Conservation (phyloP, 1,284 basidiomycete genomes). For the Fomes fomentarius region DNA sequence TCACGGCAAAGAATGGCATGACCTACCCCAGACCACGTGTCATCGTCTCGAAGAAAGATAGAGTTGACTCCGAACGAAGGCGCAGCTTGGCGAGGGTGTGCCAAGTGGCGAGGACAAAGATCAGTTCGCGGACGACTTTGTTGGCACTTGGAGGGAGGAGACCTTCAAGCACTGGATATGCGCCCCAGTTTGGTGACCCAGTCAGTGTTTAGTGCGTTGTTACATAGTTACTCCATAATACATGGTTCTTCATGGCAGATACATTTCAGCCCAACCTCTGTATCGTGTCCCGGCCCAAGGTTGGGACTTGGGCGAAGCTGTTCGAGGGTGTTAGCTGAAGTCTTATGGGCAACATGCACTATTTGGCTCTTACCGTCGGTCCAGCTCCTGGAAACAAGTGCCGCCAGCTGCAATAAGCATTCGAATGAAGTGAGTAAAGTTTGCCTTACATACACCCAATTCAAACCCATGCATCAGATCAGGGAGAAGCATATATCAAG, state of each 20-base stretch:
- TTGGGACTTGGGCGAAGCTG: conserved; percentile 19
- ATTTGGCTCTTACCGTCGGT: not conserved
- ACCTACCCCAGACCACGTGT: conserved; percentile 22
- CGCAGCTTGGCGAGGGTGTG: conserved; percentile 39
- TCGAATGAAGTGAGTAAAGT: conserved; percentile 13
- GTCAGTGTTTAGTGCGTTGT: conserved; percentile 9
- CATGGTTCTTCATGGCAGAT: conserved; percentile 31
- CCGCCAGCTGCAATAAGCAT: not conserved
- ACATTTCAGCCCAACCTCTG: conserved; percentile 28
- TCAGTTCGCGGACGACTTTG: conserved; percentile 16
- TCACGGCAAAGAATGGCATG: conserved; percentile 15
- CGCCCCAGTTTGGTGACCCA: not conserved
- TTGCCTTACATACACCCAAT: conserved; percentile 38
- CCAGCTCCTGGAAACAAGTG: not conserved
- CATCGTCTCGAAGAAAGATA: conserved; percentile 23
- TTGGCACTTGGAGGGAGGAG: not conserved
- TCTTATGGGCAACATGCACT: not conserved
- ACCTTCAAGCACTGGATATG: not conserved
- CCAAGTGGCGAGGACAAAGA: conserved; percentile 31
- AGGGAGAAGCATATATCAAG: too few relatives aligned
- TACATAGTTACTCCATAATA: conserved; percentile 34
- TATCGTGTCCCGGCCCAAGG: conserved; percentile 32
- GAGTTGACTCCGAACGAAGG: conserved; percentile 32
- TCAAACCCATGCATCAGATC: conserved; percentile 43
- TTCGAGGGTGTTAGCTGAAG: too few relatives aligned